Percentiles rank a stretch among this genome's conserved stretches.
phyloP scores from a whole-genome alignment of 2,329 filamentous ascomycete species.

The Colletotrichum camelliae region DNA sequence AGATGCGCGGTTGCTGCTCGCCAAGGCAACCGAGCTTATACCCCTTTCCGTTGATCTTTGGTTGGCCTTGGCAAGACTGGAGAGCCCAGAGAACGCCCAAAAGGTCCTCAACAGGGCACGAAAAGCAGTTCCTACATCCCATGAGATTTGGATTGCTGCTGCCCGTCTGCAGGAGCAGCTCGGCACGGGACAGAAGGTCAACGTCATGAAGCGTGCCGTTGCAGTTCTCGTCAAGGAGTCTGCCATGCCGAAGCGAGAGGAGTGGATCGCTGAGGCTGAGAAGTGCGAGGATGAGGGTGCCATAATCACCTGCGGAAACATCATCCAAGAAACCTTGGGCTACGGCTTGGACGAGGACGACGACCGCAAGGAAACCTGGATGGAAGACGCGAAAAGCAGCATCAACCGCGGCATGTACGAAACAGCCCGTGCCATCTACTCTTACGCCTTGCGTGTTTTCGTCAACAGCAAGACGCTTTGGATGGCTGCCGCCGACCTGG shows the following conservation, averaged over 20 bases:
- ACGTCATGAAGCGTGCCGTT: slow-evolving; percentile 93
- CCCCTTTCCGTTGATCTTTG: slow-evolving; percentile 93
- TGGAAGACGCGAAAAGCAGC: slow-evolving; percentile 86
- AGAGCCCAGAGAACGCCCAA: slow-evolving; percentile 89
- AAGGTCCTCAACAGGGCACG: slow-evolving; percentile 94
- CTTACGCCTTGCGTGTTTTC: slow-evolving; percentile 88
- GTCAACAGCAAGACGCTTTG: slow-evolving; percentile 87
- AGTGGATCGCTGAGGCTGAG: slow-evolving; percentile 96
- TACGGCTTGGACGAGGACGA: slow-evolving; percentile 96
- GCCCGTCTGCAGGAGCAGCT: slow-evolving; percentile 88
- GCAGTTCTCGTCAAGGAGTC: slow-evolving; percentile 88
- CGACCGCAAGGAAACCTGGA: slow-evolving; percentile 93
- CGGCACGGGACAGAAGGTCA: slow-evolving; percentile 79
- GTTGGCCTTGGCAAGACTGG: slow-evolving; percentile 89
- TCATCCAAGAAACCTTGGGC: slow-evolving; percentile 90
- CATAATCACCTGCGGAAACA: slow-evolving; percentile 83
- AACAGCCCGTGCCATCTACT: slow-evolving; percentile 92
- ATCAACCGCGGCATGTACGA: slow-evolving; percentile 84
- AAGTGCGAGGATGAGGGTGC: slow-evolving; percentile 93
- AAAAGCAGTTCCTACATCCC: slow-evolving; percentile 89
- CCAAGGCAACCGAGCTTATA: slow-evolving; percentile 95
- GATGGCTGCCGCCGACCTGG: slow-evolving; percentile 88
- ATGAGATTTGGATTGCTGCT: slow-evolving; percentile 97
- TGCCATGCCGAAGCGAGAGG: slow-evolving; percentile 96
- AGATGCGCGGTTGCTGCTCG: slow-evolving; percentile 86